Conservation (phyloP, 2,329 filamentous ascomycete genomes). For the Alternaria sp. region DNA sequence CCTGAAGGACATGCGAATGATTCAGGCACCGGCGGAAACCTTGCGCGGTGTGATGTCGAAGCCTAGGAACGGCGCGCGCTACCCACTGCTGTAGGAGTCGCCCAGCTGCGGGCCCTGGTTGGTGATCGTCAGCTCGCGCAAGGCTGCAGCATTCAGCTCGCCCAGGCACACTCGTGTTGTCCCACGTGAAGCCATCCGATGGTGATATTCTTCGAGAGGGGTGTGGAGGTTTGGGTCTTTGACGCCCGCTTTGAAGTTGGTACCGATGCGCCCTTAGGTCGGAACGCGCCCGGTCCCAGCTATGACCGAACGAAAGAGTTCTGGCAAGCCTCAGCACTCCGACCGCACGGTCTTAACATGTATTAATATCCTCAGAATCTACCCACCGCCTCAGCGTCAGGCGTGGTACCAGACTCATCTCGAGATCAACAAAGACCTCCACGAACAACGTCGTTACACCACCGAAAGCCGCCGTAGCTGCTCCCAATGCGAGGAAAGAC, state of each 20-base stretch:
- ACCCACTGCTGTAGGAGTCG: constrained; percentile 9
- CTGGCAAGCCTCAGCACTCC: constrained; percentile 27
- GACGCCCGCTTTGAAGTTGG: neutral
- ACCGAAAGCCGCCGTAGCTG: constrained; percentile 38
- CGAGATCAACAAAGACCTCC: constrained; percentile 30
- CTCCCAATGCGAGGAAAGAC: constrained; percentile 38
- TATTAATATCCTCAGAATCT: constrained; percentile 21
- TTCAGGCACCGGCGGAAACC: constrained; percentile 31
- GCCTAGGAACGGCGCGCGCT: constrained; percentile 27
- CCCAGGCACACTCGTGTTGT: constrained; percentile 4
- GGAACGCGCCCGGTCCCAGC: constrained; percentile 16
- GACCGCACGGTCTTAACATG: neutral
- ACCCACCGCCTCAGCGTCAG: constrained; percentile 35
- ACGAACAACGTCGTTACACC: constrained; percentile 33
- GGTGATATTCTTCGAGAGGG: neutral
- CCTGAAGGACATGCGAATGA: constrained; percentile 36
- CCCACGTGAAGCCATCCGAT: constrained; percentile 1
- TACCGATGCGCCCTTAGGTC: constrained; percentile 23
- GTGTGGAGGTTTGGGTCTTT: neutral
- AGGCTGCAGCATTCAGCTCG: constrained; percentile 17
- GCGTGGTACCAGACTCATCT: constrained; percentile 29
- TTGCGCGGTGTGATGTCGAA: constrained; percentile 22
- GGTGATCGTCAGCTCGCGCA: constrained; percentile 23
- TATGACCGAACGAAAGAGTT: constrained; percentile 42
- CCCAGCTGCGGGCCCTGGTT: constrained; percentile 17